Base-by-base conservation (phyloP, 371 early-diverging fungal genomes). In the Rhizopus microsporus region DNA sequence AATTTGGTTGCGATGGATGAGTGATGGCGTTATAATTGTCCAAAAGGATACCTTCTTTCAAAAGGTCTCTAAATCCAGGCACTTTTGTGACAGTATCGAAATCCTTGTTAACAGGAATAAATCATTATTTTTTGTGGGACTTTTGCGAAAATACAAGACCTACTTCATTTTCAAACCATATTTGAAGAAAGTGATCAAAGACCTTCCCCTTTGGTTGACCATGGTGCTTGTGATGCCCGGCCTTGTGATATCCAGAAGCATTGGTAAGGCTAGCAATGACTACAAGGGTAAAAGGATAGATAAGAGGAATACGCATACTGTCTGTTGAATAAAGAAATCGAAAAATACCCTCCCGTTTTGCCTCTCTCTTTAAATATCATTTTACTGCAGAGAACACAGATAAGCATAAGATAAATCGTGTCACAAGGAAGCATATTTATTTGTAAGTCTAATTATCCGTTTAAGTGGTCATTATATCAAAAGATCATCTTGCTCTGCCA, bases 1-100 rank as follows among this genome's bases (percentile, higher is more conserved):
- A 73, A 68, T 80, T 71, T 54, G 71, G 74, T 63, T 83, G 67
- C 43, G 74, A 72, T 42, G 83, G 81, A 46, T 83, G 83, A 10
- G 73, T 62, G 16, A 77, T 59, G 35, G 78, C 67, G 37, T 72
- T 53, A 58, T 63, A 74, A 69, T 80, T 81, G 58, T 58, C 72
- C 54, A 81, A 57, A 23, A 74, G 56, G 44, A 73, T 65, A 47
- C 82, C 82, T 47, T 75, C 57, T 2, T 42, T 46, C 15, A 40
- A 46, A 34, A 67, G 38, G n/a, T 39, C 31, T 4, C 52, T 43
- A 30, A 61, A 67, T 3, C 55, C 50, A 44, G 67, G 59, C 9
- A 59, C 39, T 35, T 44, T 50, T 12, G 50, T 49, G 12, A 57
- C 56, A 12, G 51, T 46, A 4, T 59, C 59, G 40, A 51, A 71